These are phyloP conservation scores for Erythrophleum ivorense DNA, from an alignment of 331 rosid genomes.

Conservation along the genomic window DNA sequence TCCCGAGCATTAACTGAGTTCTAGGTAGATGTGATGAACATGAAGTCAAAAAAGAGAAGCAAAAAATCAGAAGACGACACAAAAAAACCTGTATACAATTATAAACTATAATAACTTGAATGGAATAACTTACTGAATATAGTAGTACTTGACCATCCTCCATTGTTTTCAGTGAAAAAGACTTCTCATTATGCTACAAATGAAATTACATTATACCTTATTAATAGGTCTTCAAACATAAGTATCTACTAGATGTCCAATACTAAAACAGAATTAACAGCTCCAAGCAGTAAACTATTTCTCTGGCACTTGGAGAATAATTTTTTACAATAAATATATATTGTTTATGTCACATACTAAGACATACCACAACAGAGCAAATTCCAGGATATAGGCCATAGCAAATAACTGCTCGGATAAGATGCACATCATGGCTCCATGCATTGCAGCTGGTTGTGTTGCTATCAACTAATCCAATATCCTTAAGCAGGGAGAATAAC, in stretches of 20 bases:
- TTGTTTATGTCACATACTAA: not conserved
- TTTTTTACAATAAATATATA: not conserved
- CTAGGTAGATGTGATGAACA: constrained; percentile 54
- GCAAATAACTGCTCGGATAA: constrained; percentile 83
- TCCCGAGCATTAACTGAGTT: constrained; percentile 96
- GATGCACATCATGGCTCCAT: constrained; percentile 78
- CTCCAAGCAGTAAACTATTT: constrained; percentile 26
- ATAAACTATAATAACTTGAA: constrained; percentile 29
- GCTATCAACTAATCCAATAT: constrained; percentile 78
- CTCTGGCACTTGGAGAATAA: not conserved
- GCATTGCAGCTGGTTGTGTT: constrained; percentile 57
- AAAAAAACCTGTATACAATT: constrained; percentile 19
- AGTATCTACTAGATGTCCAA: constrained; percentile 15
- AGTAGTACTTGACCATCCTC: constrained; percentile 99
- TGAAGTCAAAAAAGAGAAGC: constrained; percentile 37
- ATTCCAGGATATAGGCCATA: constrained; percentile 94
- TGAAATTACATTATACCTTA: constrained; percentile 19
- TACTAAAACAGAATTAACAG: constrained; percentile 25
- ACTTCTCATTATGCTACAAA: constrained; percentile 90
- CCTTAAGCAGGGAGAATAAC: constrained; percentile 75
- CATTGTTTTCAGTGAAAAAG: constrained; percentile 88
- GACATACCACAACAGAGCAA: constrained; percentile 85
- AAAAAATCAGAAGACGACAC: constrained; percentile 22
- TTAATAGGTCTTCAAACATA: constrained; percentile 32
- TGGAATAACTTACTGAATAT: constrained; percentile 63